Evolutionary conservation across 2,329 filamentous ascomycete genomes (phyloP).

Genomic region (Cylindrodendrum hubeiense): DNA sequence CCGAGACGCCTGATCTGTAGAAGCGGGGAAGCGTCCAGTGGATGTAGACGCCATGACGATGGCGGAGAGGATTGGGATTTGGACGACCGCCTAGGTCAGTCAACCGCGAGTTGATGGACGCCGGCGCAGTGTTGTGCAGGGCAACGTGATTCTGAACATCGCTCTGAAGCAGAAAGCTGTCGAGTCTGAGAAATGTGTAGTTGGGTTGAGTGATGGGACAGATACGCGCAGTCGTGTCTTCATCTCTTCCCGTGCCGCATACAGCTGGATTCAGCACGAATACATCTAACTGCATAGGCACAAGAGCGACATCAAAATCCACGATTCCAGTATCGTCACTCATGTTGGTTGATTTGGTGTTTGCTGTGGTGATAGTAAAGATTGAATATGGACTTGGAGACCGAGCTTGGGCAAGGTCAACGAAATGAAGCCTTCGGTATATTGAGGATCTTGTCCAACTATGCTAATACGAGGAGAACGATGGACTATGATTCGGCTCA

Average conservation of each 20-base stretch:
- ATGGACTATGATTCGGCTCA: too few relatives aligned
- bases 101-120: conserved; percentile 49
- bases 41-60: conserved; percentile 55
- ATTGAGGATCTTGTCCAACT: too few relatives aligned
- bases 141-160: conserved; percentile 54
- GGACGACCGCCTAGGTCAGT: conserved; percentile 48
- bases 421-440: too few relatives aligned
- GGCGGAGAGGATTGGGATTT: conserved; percentile 21
- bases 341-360: too few relatives aligned
- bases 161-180: conserved; percentile 49
- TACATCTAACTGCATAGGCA: conserved; percentile 50
- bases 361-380: too few relatives aligned
- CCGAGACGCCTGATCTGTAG: conserved; percentile 49
- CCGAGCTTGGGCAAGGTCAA: too few relatives aligned
- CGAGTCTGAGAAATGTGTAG: conserved; percentile 57
- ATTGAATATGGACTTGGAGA: too few relatives aligned
- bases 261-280: conserved; percentile 47
- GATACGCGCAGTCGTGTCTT: conserved; percentile 45
- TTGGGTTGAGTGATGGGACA: conserved; percentile 60
- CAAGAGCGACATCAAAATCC: conserved; percentile 1
- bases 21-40: conserved; percentile 56
- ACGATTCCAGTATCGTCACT: too few relatives aligned
- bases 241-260: conserved; percentile 41
- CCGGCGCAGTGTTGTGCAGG: conserved; percentile 51
- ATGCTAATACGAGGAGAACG: too few relatives aligned